A percentile compares a stretch with the other conserved stretches of the same genome.
Conservation (phyloP, 257 asterid species). For the Salvia rosmarinus region DNA sequence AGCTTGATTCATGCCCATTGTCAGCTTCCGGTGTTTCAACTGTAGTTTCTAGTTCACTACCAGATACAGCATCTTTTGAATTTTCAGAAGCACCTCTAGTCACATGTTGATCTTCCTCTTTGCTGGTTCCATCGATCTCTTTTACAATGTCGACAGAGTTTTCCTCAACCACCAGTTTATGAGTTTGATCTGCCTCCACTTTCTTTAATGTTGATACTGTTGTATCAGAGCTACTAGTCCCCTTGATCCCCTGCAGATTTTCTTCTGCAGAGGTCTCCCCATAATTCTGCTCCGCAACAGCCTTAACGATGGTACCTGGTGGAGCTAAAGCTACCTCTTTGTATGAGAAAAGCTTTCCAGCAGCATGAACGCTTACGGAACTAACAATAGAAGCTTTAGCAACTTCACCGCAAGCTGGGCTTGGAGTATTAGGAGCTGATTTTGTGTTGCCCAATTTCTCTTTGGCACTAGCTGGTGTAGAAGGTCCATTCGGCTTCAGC, state of each 20-base stretch:
- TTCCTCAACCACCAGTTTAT: conserved; percentile 39
- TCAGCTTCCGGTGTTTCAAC: conserved; percentile 39
- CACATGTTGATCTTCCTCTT: conserved; percentile 40
- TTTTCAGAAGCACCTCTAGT: conserved; percentile 39
- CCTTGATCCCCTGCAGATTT: conserved; percentile 37
- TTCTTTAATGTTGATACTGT: conserved; percentile 35
- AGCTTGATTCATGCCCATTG: conserved; percentile 21
- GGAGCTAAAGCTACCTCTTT: conserved; percentile 92
- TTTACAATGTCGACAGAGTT: conserved; percentile 21
- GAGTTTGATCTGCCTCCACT: conserved; percentile 41
- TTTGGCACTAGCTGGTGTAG: conserved; percentile 42
- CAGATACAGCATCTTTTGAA: conserved; percentile 30
- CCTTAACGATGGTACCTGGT: conserved; percentile 85
- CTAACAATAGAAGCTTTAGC: conserved; percentile 53
- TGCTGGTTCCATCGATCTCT: conserved; percentile 36
- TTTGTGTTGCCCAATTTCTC: conserved; percentile 52
- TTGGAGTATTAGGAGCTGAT: conserved; percentile 61
- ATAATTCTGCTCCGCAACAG: conserved; percentile 58
- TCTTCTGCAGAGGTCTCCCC: conserved; percentile 46
- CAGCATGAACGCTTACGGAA: conserved; percentile 69
- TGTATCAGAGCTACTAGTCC: conserved; percentile 31
- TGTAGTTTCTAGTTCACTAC: conserved; percentile 36
- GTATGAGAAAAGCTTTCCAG: conserved; percentile 80
- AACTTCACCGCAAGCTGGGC: conserved; percentile 51
- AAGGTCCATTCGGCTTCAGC: conserved; percentile 51